Percentiles rank a stretch among this genome's conserved stretches.
Evolutionary conservation across 2,329 filamentous ascomycete species (phyloP).

Genomic region (Scopulariopsis brevicaulis): DNA sequence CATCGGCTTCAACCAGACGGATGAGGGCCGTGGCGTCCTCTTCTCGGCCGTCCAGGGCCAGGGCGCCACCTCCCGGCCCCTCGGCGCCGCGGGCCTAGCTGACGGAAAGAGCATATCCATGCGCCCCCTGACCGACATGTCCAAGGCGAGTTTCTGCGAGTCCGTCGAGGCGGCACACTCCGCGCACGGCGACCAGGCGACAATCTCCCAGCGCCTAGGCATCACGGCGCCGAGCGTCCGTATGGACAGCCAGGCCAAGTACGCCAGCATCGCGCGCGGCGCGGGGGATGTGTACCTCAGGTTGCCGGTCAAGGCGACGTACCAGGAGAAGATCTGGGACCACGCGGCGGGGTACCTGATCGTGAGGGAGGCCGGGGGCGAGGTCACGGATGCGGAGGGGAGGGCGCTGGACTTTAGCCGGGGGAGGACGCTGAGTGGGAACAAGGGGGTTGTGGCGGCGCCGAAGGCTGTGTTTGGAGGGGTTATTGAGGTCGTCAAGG

Average conservation of each 20-base stretch:
- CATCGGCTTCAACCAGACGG: constrained; percentile 35
- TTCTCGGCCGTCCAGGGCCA: constrained; percentile 74
- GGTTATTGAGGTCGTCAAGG: constrained; percentile 73
- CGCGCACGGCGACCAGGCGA: constrained; percentile 66
- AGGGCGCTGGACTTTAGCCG: constrained; percentile 76
- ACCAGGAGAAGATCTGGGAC: constrained; percentile 99
- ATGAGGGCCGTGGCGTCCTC: constrained; percentile 63
- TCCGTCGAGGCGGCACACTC: constrained; percentile 91
- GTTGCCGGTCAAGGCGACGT: constrained; percentile 72
- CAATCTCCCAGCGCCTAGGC: constrained; percentile 70
- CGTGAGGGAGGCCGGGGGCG: constrained; percentile 84
- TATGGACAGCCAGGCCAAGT: constrained; percentile 98
- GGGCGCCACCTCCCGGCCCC: constrained; percentile 69
- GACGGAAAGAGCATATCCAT: constrained; percentile 49
- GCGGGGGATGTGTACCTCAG: constrained; percentile 92
- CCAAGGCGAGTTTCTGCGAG: constrained; percentile 87
- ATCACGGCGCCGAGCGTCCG: constrained; percentile 84
- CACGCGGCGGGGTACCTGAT: constrained; percentile 93
- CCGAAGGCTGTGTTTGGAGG: constrained; percentile 62
- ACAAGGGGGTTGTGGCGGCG: constrained; percentile 90
- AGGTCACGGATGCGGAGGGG: constrained; percentile 82
- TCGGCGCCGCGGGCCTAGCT: constrained; percentile 44
- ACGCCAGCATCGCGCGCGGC: constrained; percentile 86
- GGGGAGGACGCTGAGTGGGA: constrained; percentile 75
- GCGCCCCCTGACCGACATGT: constrained; percentile 59